These are phyloP conservation scores for Mycena rebaudengoi DNA, from an alignment of 768 basidiomycete genomes.

Conservation along the genomic window DNA sequence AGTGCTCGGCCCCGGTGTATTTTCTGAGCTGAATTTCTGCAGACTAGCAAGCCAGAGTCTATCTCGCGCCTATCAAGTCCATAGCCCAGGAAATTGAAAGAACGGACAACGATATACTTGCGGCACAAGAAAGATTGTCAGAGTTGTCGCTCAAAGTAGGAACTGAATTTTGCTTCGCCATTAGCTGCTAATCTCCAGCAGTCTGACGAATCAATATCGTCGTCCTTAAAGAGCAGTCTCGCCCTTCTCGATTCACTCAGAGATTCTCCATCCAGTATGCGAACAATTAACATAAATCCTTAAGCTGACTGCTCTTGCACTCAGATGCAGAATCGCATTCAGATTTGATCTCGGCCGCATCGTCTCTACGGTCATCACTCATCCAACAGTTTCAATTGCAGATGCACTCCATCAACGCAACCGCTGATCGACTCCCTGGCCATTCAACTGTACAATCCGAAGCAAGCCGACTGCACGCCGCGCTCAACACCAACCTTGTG, in stretches of 20 bases:
- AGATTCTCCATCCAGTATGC: not conserved
- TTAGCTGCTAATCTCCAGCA: not conserved
- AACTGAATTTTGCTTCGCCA: too few relatives aligned
- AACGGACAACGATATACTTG: slow-evolving; percentile 27
- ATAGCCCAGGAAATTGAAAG: slow-evolving; percentile 34
- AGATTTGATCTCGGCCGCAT: not conserved
- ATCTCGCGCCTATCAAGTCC: slow-evolving; percentile 31
- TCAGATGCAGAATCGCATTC: not conserved
- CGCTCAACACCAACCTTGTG: not conserved
- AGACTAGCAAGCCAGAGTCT: slow-evolving; percentile 36
- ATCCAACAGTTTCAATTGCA: slow-evolving; percentile 8
- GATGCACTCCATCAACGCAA: slow-evolving; percentile 7
- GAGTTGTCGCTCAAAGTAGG: slow-evolving; percentile 42
- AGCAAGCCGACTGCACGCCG: slow-evolving; percentile 8
- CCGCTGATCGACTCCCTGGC: not conserved
- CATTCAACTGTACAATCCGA: not conserved
- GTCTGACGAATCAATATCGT: slow-evolving; percentile 1
- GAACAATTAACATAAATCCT: not conserved
- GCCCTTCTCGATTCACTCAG: not conserved
- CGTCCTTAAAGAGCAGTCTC: not conserved
- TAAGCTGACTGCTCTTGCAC: not conserved
- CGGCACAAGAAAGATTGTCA: slow-evolving; percentile 33
- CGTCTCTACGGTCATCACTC: not conserved
- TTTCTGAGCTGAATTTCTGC: not conserved
- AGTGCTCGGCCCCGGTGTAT: not conserved